Conservation (phyloP, 2,329 filamentous ascomycete species). For the Exophiala alcalophila region DNA sequence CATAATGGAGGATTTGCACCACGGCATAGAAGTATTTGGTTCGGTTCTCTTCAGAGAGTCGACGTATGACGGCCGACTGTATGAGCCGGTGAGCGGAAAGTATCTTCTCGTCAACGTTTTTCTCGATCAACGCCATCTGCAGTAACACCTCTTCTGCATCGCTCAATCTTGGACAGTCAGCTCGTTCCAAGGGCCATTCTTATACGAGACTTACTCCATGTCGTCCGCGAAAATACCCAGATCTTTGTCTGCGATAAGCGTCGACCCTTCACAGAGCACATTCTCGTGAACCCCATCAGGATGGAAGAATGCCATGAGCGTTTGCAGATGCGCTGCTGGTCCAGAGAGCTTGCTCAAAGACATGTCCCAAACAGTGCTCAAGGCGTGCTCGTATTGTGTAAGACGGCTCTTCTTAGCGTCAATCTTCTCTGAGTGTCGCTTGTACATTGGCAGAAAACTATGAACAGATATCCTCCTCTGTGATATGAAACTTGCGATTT, state of each 20-base stretch:
- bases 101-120: not conserved
- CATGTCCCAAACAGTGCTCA: not conserved
- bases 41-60: too few species aligned
- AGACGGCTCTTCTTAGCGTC: not conserved
- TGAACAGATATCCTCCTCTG: not conserved
- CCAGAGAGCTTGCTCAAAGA: not conserved
- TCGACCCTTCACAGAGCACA: not conserved
- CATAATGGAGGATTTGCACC: too few species aligned
- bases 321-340: not conserved
- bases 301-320: not conserved
- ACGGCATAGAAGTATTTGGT: too few species aligned
- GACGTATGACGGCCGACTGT: too few species aligned
- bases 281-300: slow-evolving; percentile 2
- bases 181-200: too few species aligned
- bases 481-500: not conserved
- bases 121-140: not conserved
- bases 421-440: not conserved
- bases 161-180: not conserved
- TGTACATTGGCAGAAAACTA: slow-evolving; percentile 3
- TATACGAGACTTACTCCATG: too few species aligned
- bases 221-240: too few species aligned
- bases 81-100: not conserved
- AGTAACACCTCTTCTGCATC: not conserved
- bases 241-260: too few species aligned
- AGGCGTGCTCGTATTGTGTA: slow-evolving; percentile 1